A percentile compares a stretch with the other conserved stretches of the same genome.
Conservation (phyloP, 1,139 yeast genomes). For the Kodamaea anthophila region DNA sequence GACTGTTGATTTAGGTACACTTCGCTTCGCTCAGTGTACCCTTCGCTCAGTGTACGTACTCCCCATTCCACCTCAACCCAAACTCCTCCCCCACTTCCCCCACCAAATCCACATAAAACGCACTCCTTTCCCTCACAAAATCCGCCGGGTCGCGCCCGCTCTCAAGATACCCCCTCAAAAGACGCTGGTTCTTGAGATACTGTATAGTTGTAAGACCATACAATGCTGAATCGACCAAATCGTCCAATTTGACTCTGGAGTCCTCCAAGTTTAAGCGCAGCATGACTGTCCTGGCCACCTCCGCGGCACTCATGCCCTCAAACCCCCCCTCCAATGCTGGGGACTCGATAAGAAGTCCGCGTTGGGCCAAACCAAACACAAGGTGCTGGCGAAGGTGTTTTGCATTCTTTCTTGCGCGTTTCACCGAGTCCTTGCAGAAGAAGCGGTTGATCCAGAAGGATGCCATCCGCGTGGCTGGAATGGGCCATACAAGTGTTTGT, state of each 20-base stretch:
- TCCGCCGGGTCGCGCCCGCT: constrained; percentile 7
- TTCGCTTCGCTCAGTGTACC: too few relatives aligned
- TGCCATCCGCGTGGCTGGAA: constrained; percentile 32
- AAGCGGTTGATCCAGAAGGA: constrained; percentile 35
- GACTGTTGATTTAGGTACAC: too few relatives aligned
- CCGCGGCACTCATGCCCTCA: constrained; percentile 5
- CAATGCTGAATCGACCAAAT: constrained; percentile 33
- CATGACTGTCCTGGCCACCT: constrained; percentile 6
- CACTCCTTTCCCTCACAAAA: constrained; percentile 6
- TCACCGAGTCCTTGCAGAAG: constrained; percentile 13
- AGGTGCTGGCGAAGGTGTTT: constrained; percentile 18
- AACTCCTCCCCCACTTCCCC: constrained; percentile 7
- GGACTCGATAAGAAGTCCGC: constrained; percentile 3
- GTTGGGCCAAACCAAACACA: constrained; percentile 9
- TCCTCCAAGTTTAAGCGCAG: constrained; percentile 8
- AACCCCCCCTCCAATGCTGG: constrained; percentile 1
- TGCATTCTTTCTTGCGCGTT: constrained; percentile 12
- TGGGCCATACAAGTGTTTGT: constrained; percentile 20
- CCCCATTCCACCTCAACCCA: constrained; percentile 8
- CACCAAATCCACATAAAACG: constrained; percentile 7
- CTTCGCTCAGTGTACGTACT: constrained; percentile 5
- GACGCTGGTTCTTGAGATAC: constrained; percentile 15
- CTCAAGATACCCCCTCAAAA: constrained; percentile 5
- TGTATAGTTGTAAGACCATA: constrained; percentile 27
- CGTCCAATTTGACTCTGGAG: constrained; percentile 27